These are phyloP conservation scores for Xylariaceae sp. DNA, from an alignment of 2,329 filamentous ascomycete species.

Conservation along the genomic window DNA sequence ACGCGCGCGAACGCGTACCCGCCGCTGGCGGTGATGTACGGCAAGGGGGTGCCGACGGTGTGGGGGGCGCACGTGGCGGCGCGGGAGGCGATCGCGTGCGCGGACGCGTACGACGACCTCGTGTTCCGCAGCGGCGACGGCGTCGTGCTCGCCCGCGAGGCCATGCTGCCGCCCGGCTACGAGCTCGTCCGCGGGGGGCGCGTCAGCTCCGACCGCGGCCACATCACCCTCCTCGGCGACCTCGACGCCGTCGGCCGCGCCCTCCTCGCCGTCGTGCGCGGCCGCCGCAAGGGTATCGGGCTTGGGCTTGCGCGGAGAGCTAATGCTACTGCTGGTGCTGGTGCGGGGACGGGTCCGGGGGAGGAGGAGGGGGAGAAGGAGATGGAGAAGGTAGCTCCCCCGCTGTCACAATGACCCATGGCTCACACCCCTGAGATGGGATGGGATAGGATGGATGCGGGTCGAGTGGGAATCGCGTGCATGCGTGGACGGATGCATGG, in stretches of 20 bases:
- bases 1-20: slow-evolving; percentile 74
- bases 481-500: no score
- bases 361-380: background rate
- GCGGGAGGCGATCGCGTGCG: slow-evolving; percentile 71
- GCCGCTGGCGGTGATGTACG: slow-evolving; percentile 80
- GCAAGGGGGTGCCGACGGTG: slow-evolving; percentile 84
- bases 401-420: no score
- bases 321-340: no score
- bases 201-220: slow-evolving; percentile 79
- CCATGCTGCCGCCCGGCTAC: slow-evolving; percentile 84
- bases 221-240: slow-evolving; percentile 86
- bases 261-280: slow-evolving; percentile 68
- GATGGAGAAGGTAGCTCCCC: no score
- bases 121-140: slow-evolving; percentile 87
- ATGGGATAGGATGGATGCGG: no score
- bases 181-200: slow-evolving; percentile 71
- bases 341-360: background rate
- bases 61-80: slow-evolving; percentile 76
- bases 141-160: slow-evolving; percentile 81
- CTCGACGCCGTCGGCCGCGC: slow-evolving; percentile 78
- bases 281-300: slow-evolving; percentile 73
- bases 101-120: slow-evolving; percentile 83
- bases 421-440: no score
- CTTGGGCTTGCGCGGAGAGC: slow-evolving; percentile 44
- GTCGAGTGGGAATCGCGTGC: no score